These are phyloP conservation scores for Trichoderma afroharzianum DNA, from an alignment of 2,329 filamentous ascomycete species.

Conservation along the genomic window DNA sequence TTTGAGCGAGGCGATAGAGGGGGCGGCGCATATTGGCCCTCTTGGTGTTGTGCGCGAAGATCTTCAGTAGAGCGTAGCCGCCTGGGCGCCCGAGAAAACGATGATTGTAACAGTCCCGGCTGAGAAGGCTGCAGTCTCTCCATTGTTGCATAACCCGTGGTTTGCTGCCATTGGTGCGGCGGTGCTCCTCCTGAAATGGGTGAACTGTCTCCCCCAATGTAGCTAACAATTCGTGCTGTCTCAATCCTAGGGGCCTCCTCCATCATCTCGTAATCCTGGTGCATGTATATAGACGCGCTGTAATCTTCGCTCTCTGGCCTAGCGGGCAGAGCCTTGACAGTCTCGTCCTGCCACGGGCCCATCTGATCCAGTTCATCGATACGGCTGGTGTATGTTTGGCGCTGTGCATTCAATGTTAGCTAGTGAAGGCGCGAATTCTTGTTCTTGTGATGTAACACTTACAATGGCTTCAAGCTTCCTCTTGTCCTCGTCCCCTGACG, in stretches of 20 bases:
- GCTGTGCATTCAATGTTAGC: constrained; percentile 44
- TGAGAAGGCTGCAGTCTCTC: constrained; percentile 27
- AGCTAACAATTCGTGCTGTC: constrained; percentile 50
- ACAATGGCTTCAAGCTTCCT: constrained; percentile 92
- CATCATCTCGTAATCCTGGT: not conserved
- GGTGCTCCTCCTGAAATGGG: not conserved
- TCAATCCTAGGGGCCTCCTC: constrained; percentile 34
- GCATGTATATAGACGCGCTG: not conserved
- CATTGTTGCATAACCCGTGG: constrained; percentile 19
- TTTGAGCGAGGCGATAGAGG: constrained; percentile 61
- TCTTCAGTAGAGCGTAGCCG: constrained; percentile 30
- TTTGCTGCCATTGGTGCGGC: constrained; percentile 17
- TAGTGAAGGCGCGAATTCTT: not conserved
- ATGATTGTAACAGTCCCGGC: constrained; percentile 44
- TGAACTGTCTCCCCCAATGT: constrained; percentile 30
- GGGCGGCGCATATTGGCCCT: constrained; percentile 62
- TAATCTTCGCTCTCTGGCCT: constrained; percentile 54
- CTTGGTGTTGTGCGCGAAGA: constrained; percentile 45
- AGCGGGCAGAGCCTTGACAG: constrained; percentile 73
- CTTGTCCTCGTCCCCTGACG: constrained; percentile 79
- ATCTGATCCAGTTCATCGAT: constrained; percentile 82
- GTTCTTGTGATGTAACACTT: constrained; percentile 39
- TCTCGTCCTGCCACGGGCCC: constrained; percentile 49
- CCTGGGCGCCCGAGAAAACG: constrained; percentile 50
- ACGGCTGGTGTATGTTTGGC: constrained; percentile 83